These are phyloP conservation scores for Quercus ilex DNA, from an alignment of 306 rosid species.

Conservation along the genomic window DNA sequence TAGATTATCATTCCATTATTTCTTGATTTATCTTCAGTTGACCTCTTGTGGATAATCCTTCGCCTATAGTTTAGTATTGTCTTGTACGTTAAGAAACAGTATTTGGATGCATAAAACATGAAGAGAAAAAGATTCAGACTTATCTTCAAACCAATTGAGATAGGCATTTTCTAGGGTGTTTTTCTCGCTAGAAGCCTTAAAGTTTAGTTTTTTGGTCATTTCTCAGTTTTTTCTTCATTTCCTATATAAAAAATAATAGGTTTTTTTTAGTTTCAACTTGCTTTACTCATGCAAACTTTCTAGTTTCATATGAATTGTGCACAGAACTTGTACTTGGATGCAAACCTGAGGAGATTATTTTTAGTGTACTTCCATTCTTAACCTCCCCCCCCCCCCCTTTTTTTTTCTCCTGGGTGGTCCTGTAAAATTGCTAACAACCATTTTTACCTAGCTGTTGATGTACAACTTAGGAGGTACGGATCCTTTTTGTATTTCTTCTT, in stretches of 20 bases:
- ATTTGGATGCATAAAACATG: neutral
- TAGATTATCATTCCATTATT: neutral
- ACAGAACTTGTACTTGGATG: too few species aligned
- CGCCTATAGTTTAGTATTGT: neutral
- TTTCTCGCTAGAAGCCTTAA: neutral
- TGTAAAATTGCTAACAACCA: neutral
- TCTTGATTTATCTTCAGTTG: neutral
- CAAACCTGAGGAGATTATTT: neutral
- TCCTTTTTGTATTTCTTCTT: neutral
- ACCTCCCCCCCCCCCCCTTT: neutral
- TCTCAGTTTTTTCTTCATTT: too few species aligned
- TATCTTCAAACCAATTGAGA: neutral
- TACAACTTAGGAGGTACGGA: neutral
- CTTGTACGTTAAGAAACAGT: neutral
- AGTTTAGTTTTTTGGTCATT: too few species aligned
- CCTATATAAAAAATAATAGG: too few species aligned
- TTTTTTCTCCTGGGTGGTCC: neutral
- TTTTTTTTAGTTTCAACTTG: neutral
- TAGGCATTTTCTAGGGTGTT: neutral
- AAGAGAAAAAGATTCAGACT: neutral
- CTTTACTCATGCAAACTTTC: neutral
- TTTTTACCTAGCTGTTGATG: neutral
- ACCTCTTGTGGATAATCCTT: neutral
- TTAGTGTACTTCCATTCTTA: neutral
- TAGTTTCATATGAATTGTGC: neutral